phyloP scores from a whole-genome alignment of 208 protist genomes.

The Leishmania arabica region DNA sequence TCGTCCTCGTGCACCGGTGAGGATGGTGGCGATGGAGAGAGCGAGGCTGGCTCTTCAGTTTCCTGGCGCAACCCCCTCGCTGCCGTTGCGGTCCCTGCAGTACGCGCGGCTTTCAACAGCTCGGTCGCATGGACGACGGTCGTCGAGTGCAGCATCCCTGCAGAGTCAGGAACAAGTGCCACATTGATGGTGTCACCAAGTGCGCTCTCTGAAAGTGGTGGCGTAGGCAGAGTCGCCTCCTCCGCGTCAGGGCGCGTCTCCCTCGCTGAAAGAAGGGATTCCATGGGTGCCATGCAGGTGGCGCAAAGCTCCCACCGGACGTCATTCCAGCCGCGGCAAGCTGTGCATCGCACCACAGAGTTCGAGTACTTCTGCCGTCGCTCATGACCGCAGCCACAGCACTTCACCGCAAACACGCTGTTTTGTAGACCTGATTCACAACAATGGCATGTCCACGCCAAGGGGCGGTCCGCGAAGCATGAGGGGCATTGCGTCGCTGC shows the following conservation, averaged over 20 bases:
- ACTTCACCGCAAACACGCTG: slow-evolving; percentile 48
- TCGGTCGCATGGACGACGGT: background rate
- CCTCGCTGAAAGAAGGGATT: background rate
- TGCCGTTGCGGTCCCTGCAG: background rate
- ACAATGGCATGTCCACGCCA: slow-evolving; percentile 52
- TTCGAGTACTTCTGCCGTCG: slow-evolving; percentile 37
- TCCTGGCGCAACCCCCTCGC: background rate
- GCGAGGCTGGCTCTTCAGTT: background rate
- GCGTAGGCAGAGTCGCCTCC: too few species aligned
- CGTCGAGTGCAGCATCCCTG: slow-evolving; percentile 3
- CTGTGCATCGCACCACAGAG: slow-evolving; percentile 41
- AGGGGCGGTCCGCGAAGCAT: slow-evolving; percentile 54
- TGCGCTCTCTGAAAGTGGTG: background rate
- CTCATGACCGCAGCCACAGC: slow-evolving; percentile 38
- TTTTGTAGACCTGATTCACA: slow-evolving; percentile 40
- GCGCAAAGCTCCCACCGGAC: slow-evolving; percentile 83
- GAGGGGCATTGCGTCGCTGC: slow-evolving; percentile 65
- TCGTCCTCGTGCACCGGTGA: too few species aligned
- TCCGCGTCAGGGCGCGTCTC: background rate
- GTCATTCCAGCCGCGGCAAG: slow-evolving; percentile 65
- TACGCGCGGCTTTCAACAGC: background rate
- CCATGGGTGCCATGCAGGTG: slow-evolving; percentile 49
- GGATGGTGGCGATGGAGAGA: too few species aligned
- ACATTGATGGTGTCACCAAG: background rate
- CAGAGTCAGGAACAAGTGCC: background rate